A percentile compares a stretch with the other conserved stretches of the same genome.
These are phyloP conservation scores for Chytriomyces confervae DNA, from an alignment of 192 early-diverging fungal species.

Conservation along the genomic window DNA sequence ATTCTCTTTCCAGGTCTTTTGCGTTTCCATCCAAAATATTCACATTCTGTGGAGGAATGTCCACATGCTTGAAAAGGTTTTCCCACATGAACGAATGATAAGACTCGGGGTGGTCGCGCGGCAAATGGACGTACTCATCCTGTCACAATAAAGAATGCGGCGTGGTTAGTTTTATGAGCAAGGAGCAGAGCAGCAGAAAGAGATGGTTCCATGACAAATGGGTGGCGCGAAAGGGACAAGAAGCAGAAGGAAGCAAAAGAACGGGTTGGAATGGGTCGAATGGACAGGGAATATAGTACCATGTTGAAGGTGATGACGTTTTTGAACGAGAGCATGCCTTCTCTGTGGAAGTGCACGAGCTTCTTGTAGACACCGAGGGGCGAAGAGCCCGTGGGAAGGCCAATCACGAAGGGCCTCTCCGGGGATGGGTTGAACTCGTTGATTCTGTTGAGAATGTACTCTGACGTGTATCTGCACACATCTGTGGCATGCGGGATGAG, in stretches of 20 bases:
- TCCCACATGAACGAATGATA: constrained; percentile 95
- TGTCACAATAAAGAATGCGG: not conserved
- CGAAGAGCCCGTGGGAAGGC: constrained; percentile 87
- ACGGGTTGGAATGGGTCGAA: not conserved
- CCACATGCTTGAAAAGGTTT: constrained; percentile 86
- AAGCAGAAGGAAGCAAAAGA: not conserved
- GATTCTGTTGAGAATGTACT: constrained; percentile 82
- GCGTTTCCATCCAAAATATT: constrained; percentile 88
- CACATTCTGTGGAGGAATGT: constrained; percentile 80
- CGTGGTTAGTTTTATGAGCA: not conserved
- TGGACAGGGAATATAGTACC: constrained; percentile 37
- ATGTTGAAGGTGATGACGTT: constrained; percentile 91
- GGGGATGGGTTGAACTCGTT: constrained; percentile 75
- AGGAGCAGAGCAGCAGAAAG: not conserved
- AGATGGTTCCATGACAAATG: not conserved
- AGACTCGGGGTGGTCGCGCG: constrained; percentile 83
- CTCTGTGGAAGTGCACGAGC: constrained; percentile 72
- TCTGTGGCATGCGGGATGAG: not conserved
- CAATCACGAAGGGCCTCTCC: constrained; percentile 81
- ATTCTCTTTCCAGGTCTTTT: constrained; percentile 79
- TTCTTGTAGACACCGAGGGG: constrained; percentile 82
- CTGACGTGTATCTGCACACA: constrained; percentile 51
- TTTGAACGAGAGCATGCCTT: constrained; percentile 75
- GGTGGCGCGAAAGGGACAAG: not conserved
- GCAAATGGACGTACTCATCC: constrained; percentile 84